phyloP scores from a whole-genome alignment of 257 asterid genomes.

The Solanum appendiculatum region DNA sequence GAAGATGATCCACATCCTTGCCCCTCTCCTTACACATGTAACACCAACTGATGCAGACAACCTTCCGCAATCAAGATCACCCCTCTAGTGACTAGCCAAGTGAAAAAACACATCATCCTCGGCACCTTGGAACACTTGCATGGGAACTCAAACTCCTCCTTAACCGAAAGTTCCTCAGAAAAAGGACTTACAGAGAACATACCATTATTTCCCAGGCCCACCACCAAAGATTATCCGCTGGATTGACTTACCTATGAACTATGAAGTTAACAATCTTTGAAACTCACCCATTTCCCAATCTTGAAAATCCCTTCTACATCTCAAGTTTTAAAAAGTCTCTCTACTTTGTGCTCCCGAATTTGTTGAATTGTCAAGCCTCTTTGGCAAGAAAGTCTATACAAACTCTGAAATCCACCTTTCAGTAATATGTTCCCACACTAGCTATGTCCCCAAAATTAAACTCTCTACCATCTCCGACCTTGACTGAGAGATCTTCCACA shows the following conservation, averaged over 20 bases:
- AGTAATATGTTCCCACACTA: not conserved
- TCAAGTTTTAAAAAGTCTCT: not conserved
- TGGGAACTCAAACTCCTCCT: not conserved
- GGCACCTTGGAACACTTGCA: not conserved
- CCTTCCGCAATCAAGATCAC: not conserved
- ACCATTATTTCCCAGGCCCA: not conserved
- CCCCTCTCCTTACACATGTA: not conserved
- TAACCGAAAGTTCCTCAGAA: not conserved
- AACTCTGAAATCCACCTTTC: not conserved
- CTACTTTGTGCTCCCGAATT: not conserved
- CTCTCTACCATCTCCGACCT: not conserved
- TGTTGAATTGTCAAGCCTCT: not conserved
- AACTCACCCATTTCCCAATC: not conserved
- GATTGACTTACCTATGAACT: not conserved
- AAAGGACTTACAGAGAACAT: not conserved
- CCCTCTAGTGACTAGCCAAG: not conserved
- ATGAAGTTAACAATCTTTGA: not conserved
- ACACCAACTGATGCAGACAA: not conserved
- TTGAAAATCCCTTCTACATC: not conserved
- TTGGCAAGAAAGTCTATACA: not conserved
- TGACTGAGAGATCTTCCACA: not conserved
- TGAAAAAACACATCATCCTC: not conserved
- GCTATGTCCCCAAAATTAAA: not conserved
- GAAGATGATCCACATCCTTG: not conserved
- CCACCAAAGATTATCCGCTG: not conserved